Base-by-base conservation (phyloP, 2,329 filamentous ascomycete genomes). In the Cryphonectria japonica region DNA sequence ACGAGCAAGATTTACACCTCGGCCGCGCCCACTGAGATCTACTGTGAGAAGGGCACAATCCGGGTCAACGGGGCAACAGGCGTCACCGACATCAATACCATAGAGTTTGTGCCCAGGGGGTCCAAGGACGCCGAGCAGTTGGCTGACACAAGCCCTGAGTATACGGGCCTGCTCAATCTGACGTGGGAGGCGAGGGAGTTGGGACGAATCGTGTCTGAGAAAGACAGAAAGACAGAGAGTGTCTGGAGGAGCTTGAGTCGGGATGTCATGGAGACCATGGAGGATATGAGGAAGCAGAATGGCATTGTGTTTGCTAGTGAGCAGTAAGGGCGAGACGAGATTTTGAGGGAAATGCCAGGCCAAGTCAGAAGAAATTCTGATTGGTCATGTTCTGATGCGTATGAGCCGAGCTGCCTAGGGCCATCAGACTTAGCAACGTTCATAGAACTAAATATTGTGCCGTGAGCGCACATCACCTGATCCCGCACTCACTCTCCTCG, bases 1-100 rank as follows among this genome's bases (percentile, higher is more conserved):
- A 72, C 71, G 1, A 72, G 71, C 71, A 72, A 72, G 69, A 72
- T 72, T 8, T 72, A 72, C 66, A 72, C 71, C n/a, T 72, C 71
- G 34, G 67, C 69, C 19, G 69, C 71, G n/a, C 71, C 71, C 3
- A 71, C 71, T 1, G 71, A 72, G 62, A 72, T 72, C 32, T 72
- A 72, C 50, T 68, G 66, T 46, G 69, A 72, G 32, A 72, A 72
- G 62, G 71, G 71, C 32, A 72, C 71, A 2, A 64, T 72, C 46
- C 63, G 61, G 2, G 26, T 72, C 57, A 72, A 69, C 39, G 71
- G 71, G 9, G 71, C 69, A 3, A 72, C 71, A 9, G 71, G 71
- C 0, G 69, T 71, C 19, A 71, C 71, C n/a, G 71, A 72, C 5
- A 72, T 72, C 39, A 59, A 72, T 41, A 71, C 69, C 3, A 52